Evolutionary conservation across 176 grass and related monocot genomes (phyloP), one percentile per base, ranked within the genome.

Genomic region (Tillandsia fasciculata): DNA sequence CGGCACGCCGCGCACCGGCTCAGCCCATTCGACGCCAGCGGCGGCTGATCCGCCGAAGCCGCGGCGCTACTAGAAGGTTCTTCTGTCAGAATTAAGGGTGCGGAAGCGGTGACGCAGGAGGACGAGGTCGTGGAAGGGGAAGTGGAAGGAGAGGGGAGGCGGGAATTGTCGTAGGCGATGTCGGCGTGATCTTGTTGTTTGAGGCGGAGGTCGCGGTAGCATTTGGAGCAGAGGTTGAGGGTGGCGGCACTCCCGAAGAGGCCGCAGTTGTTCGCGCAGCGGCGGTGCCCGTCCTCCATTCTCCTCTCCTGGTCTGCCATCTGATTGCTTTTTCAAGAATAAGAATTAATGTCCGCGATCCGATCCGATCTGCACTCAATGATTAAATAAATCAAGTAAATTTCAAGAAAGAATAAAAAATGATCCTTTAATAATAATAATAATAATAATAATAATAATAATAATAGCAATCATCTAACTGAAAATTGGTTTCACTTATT

Each of bases 191-290:
- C 59, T 11, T 74, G 59, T 49, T 33, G 3, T 10, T 71, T 13
- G 52, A 73, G 71, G 68, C 49, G 57, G 51, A 76, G 53, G 0
- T 73, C 48, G 0, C n/a, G 65, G 72, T 82, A 89, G 68, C 82
- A 85, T 69, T 68, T 80, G 65, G 83, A 85, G 69, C 79, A 90
- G 59, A 80, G 7, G 52, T 74, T 61, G 12, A 73, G 75, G 65
- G 58, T 85, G 2, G 65, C 72, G 6, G 52, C 20, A n/a, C 57
- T 82, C 0, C 87, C 83, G 79, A 74, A 89, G 76, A 82, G 79
- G 1, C 82, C 82, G 58, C 72, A 85, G 48, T 64, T 74, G 72
- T 76, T 82, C 14, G 65, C 48, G 68, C 87, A 85, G 56, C 58
- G 65, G n/a, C 53, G 53, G 53, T 56, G 53, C 12, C 53, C 53